A percentile compares a stretch with the other conserved stretches of the same genome.
Evolutionary conservation across 805 yeast genomes (phyloP).

Genomic region (Metschnikowia kofuensis): DNA sequence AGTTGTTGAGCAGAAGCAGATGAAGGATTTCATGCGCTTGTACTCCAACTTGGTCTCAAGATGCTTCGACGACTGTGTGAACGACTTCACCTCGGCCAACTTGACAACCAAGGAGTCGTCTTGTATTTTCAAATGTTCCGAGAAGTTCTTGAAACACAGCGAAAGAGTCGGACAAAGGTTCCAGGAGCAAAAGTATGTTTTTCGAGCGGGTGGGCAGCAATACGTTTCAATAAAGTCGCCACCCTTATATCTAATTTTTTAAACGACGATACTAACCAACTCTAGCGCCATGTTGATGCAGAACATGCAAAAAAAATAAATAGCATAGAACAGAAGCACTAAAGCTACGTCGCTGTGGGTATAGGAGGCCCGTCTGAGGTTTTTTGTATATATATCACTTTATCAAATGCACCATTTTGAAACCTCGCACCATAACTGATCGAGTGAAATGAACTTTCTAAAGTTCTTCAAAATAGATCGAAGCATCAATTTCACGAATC

Average conservation of each 20-base stretch:
- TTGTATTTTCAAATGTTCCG: conserved; percentile 90
- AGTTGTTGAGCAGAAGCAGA: conserved; percentile 94
- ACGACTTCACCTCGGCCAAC: conserved; percentile 92
- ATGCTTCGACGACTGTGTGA: conserved; percentile 97
- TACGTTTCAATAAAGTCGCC: neutral
- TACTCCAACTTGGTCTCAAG: conserved; percentile 94
- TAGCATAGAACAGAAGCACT: neutral
- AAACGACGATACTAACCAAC: conserved; percentile 24
- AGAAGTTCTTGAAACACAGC: conserved; percentile 95
- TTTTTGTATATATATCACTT: too few species aligned
- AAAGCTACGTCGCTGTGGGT: too few species aligned
- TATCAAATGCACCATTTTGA: too few species aligned
- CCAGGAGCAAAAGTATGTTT: conserved; percentile 88
- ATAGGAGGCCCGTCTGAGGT: neutral
- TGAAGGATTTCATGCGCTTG: conserved; percentile 97
- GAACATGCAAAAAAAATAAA: conserved; percentile 41
- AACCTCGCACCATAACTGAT: too few species aligned
- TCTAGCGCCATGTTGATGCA: conserved; percentile 64
- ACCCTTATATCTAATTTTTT: neutral
- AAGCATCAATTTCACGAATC: too few species aligned
- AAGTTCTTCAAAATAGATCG: too few species aligned
- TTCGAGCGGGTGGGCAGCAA: neutral
- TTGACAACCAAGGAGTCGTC: conserved; percentile 80
- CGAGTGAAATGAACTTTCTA: too few species aligned
- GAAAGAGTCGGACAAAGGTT: conserved; percentile 98